Evolutionary conservation across 1,139 yeast genomes (phyloP).

Genomic region (Lodderomyces orthopsilosis): DNA sequence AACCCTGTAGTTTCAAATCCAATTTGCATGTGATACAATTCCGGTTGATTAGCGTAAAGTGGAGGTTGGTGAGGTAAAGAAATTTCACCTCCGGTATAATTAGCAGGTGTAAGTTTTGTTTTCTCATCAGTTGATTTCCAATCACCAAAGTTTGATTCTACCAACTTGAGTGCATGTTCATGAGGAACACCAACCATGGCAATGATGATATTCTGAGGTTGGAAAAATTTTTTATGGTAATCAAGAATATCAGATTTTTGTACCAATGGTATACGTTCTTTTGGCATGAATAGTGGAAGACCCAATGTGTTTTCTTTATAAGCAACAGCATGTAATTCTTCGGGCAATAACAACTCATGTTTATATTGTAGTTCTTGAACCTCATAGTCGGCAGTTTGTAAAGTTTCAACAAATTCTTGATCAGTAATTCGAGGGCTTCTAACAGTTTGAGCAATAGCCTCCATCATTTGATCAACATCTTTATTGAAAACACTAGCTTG

Average conservation of each 20-base stretch:
- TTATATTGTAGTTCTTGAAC: slow-evolving; percentile 76
- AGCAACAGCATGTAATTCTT: slow-evolving; percentile 80
- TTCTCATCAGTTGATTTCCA: slow-evolving; percentile 36
- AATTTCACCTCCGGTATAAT: slow-evolving; percentile 76
- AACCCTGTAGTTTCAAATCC: slow-evolving; percentile 89
- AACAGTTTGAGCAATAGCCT: slow-evolving; percentile 77
- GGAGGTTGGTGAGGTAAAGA: slow-evolving; percentile 71
- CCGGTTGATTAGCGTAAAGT: slow-evolving; percentile 68
- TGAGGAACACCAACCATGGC: slow-evolving; percentile 88
- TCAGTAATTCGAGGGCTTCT: slow-evolving; percentile 64
- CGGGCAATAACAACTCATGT: slow-evolving; percentile 87
- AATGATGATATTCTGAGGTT: slow-evolving; percentile 79
- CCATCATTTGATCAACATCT: slow-evolving; percentile 82
- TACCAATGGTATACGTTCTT: slow-evolving; percentile 59
- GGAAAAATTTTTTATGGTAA: slow-evolving; percentile 67
- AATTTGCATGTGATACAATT: slow-evolving; percentile 80
- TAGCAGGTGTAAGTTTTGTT: slow-evolving; percentile 45
- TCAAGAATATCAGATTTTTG: slow-evolving; percentile 51
- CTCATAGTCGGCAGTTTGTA: slow-evolving; percentile 76
- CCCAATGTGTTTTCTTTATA: slow-evolving; percentile 75
- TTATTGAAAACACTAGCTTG: slow-evolving; percentile 91
- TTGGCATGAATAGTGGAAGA: slow-evolving; percentile 79
- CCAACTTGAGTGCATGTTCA: slow-evolving; percentile 62
- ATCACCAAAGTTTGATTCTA: slow-evolving; percentile 62
- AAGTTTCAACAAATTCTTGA: slow-evolving; percentile 72